Percentiles rank a stretch among this genome's conserved stretches.
These are phyloP conservation scores for Verticillium nonalfalfae DNA, from an alignment of 2,329 filamentous ascomycete species.

Conservation along the genomic window DNA sequence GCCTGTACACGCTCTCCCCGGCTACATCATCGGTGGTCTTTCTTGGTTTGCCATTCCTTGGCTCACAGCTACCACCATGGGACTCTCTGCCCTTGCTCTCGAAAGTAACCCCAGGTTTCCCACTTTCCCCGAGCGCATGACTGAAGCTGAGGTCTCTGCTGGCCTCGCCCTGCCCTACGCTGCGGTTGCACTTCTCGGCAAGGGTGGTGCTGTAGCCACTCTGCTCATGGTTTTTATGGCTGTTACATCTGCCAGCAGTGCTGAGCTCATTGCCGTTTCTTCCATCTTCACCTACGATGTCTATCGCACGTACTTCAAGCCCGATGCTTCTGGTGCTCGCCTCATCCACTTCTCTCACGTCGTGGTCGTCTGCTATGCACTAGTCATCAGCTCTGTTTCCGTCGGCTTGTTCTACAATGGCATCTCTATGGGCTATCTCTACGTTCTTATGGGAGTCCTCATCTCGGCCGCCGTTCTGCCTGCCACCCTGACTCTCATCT, in stretches of 20 bases:
- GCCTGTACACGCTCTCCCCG: constrained; percentile 71
- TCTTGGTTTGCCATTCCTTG: constrained; percentile 83
- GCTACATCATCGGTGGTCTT: constrained; percentile 65
- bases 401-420: constrained; percentile 69
- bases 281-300: constrained; percentile 85
- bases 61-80: constrained; percentile 78
- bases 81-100: constrained; percentile 67
- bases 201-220: constrained; percentile 66
- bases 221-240: constrained; percentile 79
- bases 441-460: constrained; percentile 86
- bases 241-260: constrained; percentile 70
- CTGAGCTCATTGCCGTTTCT: constrained; percentile 75
- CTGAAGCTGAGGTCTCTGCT: constrained; percentile 62
- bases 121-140: constrained; percentile 62
- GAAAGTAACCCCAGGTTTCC: constrained; percentile 64
- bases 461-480: constrained; percentile 82
- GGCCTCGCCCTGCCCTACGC: constrained; percentile 74
- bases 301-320: constrained; percentile 83
- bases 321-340: constrained; percentile 63
- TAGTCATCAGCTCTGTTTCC: constrained; percentile 72
- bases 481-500: constrained; percentile 72
- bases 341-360: constrained; percentile 76
- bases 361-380: constrained; percentile 63
- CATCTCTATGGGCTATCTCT: constrained; percentile 83
- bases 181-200: constrained; percentile 70